Evolutionary conservation across 768 basidiomycete species (phyloP), one percentile per base, ranked within the genome.

Genomic region (Leccinum disarticulatum): DNA sequence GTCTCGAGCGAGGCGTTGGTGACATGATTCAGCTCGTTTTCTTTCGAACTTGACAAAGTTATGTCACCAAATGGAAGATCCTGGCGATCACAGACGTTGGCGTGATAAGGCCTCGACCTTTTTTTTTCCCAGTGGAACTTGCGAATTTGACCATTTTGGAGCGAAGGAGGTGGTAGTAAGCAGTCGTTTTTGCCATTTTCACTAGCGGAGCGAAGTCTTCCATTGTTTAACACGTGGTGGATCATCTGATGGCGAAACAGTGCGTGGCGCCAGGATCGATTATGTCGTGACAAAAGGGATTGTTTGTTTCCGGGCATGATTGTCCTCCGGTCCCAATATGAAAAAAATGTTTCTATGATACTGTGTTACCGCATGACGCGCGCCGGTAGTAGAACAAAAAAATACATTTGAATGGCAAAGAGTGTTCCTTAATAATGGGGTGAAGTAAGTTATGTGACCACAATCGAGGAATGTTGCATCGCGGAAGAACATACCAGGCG

Each of bases 151-250:
- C 64, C 63, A 52, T 67, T 63, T 68, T 63, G 56, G 71, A 58
- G 47, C 35, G 47, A 17, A 59, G 60, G 48, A 49, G 43, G 61
- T 60, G 62, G 61, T 55, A 60, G 56, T 30, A n/a, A 51, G 28
- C 47, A 54, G 60, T 53, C 61, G 64, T 61, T 64, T 65, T 69
- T 58, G 25, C 63, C 61, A 41, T 66, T 72, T 69, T 73, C 35
- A 61, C 59, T 56, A 61, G 49, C 68, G 66, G 58, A 68, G 64
- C 60, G 52, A 61, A 52, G 1, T 35, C 72, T 73, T 73, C 72
- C 72, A 73, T 73, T 73, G 65, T 65, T 61, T 62, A 53, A 58
- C 73, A 74, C 70, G 66, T 72, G 65, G 60, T 63, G 63, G 64
- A 66, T 66, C 73, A 70, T 60, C 56, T 61, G 67, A 71, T 48